Base-by-base conservation (phyloP, 78 protist species). In the Dictyostelium brefeldianum region DNA sequence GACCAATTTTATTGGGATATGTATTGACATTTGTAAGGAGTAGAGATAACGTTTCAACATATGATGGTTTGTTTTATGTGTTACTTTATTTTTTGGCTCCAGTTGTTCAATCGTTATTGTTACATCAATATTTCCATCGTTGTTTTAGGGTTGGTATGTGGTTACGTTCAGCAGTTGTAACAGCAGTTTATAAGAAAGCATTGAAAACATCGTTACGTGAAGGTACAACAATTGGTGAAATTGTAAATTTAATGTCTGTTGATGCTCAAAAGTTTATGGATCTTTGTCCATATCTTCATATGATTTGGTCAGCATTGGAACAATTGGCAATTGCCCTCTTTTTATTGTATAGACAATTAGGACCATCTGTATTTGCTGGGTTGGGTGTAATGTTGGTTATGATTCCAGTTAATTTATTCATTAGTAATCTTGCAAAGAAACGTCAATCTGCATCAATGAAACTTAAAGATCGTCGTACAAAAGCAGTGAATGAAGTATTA, bases 161-260 rank as follows among this genome's bases (percentile, higher is more conserved):
- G 85, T 46, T 78, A n/a, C n/a, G 94, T 18, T 94, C 94, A 10
- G 96, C 96, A 0, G 78, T 87, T 17, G 83, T 73, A 0, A 81
- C 84, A 5, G 43, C 78, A 3, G 96, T 94, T 78, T 94, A 89
- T 31, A 53, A 64, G 20, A 94, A 94, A 53, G 73, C 92, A 15
- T 41, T 95, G 1, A 57, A 67, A 62, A 83, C 70, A 1, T 53
- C 87, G 36, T 48, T 82, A n/a, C 89, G 90, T 31, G 91, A 82
- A 29, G 87, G 83, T 10, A 77, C 94, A 4, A 73, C 96, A 9
- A 56, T 82, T 31, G 98, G 99, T 70, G 94, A 95, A 57, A 90
- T 96, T 22, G 96, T 89, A 67, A 98, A 95, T 50, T 97, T 96
- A 64, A 96, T 96, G 98, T 41, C 96, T 5, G 91, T 85, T 48